Conservation (phyloP, 306 rosid species). For the Malus asiatica region DNA sequence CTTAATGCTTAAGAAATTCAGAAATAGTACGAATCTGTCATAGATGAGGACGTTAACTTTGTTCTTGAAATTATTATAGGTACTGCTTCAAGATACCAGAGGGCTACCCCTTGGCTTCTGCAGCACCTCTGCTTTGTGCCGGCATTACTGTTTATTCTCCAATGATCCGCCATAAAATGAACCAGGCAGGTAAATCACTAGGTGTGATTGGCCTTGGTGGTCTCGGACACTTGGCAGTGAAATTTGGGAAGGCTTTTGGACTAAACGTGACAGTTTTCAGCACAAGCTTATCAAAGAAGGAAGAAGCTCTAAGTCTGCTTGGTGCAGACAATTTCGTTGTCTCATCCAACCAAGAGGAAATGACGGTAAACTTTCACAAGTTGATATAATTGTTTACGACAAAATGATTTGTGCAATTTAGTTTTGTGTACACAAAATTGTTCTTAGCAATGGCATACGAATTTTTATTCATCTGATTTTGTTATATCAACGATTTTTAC, state of each 20-base stretch:
- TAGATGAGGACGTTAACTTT: no score
- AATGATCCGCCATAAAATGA: constrained; percentile 48
- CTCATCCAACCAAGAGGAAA: constrained; percentile 52
- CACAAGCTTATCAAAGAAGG: constrained; percentile 68
- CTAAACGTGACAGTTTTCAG: constrained; percentile 64
- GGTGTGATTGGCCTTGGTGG: constrained; percentile 80
- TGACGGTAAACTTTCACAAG: constrained; percentile 27
- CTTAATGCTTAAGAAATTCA: no score
- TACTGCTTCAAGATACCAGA: constrained; percentile 59
- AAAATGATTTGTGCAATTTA: no score
- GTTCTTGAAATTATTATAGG: constrained; percentile 17
- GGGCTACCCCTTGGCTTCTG: constrained; percentile 60
- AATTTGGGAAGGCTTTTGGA: constrained; percentile 70
- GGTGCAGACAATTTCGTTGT: constrained; percentile 59
- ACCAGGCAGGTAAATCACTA: constrained; percentile 64
- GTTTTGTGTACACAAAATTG: no score
- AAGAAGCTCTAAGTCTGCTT: constrained; percentile 49
- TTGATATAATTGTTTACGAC: not conserved
- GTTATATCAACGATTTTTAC: no score
- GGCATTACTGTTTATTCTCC: constrained; percentile 70
- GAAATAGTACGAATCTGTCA: no score
- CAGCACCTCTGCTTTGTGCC: constrained; percentile 84
- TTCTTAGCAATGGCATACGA: no score
- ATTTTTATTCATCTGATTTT: no score
- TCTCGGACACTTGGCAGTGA: constrained; percentile 75